Percentiles rank a stretch among this genome's conserved stretches.
These are phyloP conservation scores for Filobasidium wieringae DNA, from an alignment of 768 basidiomycete species.

Conservation along the genomic window DNA sequence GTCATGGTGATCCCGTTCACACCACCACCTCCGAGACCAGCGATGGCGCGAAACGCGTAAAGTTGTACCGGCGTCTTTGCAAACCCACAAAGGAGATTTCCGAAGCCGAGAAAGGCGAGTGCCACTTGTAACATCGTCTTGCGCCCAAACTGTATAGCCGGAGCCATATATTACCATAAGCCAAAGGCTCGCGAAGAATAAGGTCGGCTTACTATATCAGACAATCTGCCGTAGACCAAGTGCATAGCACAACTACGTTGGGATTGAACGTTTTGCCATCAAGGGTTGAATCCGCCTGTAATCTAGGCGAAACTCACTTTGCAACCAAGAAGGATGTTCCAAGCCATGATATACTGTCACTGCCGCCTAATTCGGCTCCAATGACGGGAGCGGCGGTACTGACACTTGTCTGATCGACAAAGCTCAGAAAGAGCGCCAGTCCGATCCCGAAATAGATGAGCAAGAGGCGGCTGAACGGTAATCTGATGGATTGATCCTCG, in stretches of 20 bases:
- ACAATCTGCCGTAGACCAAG: conserved; percentile 27
- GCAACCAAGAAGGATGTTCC: conserved; percentile 31
- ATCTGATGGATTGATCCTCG: conserved; percentile 21
- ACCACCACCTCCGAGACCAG: conserved; percentile 36
- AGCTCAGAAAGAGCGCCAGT: conserved; percentile 29
- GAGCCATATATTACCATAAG: background rate
- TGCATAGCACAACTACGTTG: conserved; percentile 24
- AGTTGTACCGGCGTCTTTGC: conserved; percentile 30
- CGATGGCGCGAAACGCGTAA: conserved; percentile 30
- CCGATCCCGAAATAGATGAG: conserved; percentile 30
- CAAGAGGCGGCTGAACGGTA: conserved; percentile 20
- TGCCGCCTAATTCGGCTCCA: conserved; percentile 23
- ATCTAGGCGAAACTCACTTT: conserved; percentile 9
- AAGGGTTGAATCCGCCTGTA: background rate
- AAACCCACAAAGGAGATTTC: conserved; percentile 35
- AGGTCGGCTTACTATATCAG: conserved; percentile 14
- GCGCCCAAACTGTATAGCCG: conserved; percentile 25
- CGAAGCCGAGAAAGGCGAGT: conserved; percentile 27
- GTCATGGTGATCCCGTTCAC: conserved; percentile 34
- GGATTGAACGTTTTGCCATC: conserved; percentile 1
- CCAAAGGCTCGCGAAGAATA: background rate
- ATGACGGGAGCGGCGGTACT: conserved; percentile 31
- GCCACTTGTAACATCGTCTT: conserved; percentile 30
- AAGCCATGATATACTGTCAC: conserved; percentile 29
- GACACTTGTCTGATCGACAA: conserved; percentile 31